These are phyloP conservation scores for Thraustochytrium sp. DNA, from an alignment of 352 stramenopile genomes.

Conservation along the genomic window DNA sequence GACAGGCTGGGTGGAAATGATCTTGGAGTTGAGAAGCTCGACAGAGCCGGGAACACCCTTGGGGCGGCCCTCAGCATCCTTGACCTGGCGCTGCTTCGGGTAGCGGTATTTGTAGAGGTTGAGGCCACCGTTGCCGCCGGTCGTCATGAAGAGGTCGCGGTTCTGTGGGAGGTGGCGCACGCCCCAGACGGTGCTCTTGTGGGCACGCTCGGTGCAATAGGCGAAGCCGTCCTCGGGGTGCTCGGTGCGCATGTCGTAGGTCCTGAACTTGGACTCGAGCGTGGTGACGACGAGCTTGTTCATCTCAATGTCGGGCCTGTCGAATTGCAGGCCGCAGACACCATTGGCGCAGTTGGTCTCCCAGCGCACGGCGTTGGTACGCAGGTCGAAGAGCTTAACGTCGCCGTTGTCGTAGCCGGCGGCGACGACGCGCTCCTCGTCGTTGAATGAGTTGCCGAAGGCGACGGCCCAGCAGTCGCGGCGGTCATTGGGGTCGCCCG, in stretches of 20 bases:
- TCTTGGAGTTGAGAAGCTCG: conserved; percentile 87
- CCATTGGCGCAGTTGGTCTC: conserved; percentile 93
- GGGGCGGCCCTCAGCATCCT: conserved; percentile 72
- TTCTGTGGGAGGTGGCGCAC: conserved; percentile 89
- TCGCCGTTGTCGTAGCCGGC: conserved; percentile 94
- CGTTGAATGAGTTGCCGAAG: conserved; percentile 90
- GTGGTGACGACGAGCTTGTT: conserved; percentile 92
- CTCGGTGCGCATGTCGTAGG: conserved; percentile 85
- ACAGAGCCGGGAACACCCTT: conserved; percentile 79
- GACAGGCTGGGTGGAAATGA: conserved; percentile 89
- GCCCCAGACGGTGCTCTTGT: conserved; percentile 92
- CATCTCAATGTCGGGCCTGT: conserved; percentile 94
- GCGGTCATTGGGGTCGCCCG: conserved; percentile 3
- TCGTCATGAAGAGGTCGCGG: conserved; percentile 90
- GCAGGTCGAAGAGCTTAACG: conserved; percentile 92
- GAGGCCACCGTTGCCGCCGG: conserved; percentile 89
- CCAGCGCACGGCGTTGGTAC: conserved; percentile 82
- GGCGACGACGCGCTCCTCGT: conserved; percentile 81
- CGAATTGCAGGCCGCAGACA: conserved; percentile 89
- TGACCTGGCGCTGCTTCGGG: conserved; percentile 65
- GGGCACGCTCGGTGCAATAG: conserved; percentile 77
- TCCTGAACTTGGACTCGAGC: conserved; percentile 88
- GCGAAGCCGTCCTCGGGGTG: conserved; percentile 83
- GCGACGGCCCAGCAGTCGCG: conserved; percentile 88
- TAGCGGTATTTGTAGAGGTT: conserved; percentile 93